Evolutionary conservation across 2,329 filamentous ascomycete species (phyloP), one percentile per base, ranked within the genome.

Genomic region (Pseudocercospora fuligena): DNA sequence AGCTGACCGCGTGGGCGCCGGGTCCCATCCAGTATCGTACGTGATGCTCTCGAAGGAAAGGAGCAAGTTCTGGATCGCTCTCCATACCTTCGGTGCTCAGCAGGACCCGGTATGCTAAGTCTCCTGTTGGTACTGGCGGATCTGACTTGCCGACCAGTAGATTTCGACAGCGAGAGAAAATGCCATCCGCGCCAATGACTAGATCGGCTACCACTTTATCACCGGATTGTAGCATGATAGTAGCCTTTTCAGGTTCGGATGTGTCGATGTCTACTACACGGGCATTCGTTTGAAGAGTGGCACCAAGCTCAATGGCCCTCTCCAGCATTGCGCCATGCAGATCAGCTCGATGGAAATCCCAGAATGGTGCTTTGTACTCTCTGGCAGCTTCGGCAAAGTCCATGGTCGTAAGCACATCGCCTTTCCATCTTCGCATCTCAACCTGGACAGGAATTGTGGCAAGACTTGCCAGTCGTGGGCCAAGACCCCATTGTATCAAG

Each of bases 341-440:
- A 66, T 85, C 82, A 2, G 84, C 83, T 9, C 85, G 81, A 69
- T 87, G 85, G 47, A 87, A 86, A 68, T 87, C 85, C 76, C 83
- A 84, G 69, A 86, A 87, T 25, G 80, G 83, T 29, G 77, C 80
- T 2, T 80, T 80, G 53, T 74, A 73, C 49, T 71, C 63, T 21
- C 65, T 64, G 3, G 74, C 75, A 25, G 78, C 74, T 16, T 72
- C 66, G 9, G 72, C 71, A 59, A 85, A 86, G 68, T 86, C 79
- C 78, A 86, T 81, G 0, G 76, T 73, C 0, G 82, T 82, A 7
- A 87, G 78, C 19, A 74, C 69, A 27, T 85, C 80, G 3, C 85
- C 85, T 63, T 84, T 85, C 85, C 85, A 87, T 1, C 82, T 81
- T 31, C 83, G 73, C 74, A 86, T 85, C 63, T 86, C 86, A 69